Evolutionary conservation across 345 rosid genomes (phyloP).

Genomic region (Ceriops tagal): DNA sequence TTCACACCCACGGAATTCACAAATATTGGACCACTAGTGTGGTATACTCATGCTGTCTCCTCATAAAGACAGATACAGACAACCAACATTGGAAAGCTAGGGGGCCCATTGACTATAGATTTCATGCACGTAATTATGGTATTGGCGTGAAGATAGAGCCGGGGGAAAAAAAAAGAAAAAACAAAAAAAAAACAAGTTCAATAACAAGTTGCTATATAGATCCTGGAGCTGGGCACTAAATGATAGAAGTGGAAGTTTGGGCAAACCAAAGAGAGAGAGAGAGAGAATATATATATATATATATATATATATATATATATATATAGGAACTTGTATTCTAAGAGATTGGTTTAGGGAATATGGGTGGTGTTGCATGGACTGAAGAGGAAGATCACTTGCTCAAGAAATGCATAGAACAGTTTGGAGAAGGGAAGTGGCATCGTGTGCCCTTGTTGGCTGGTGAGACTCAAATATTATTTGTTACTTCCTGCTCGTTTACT

Average conservation of each 20-base stretch:
- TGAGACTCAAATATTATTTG: neutral
- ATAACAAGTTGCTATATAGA: conserved; percentile 1
- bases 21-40: neutral
- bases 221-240: neutral
- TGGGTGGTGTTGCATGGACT: conserved; percentile 49
- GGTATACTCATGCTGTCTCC: conserved; percentile 12
- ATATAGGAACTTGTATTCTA: neutral
- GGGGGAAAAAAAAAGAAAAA: neutral
- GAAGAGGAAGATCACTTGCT: conserved; percentile 49
- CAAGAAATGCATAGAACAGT: conserved; percentile 37
- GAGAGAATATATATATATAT: too few relatives aligned
- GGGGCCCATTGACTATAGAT: conserved; percentile 25
- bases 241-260: neutral
- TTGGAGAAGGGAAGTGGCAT: conserved; percentile 51
- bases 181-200: neutral
- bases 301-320: too few relatives aligned
- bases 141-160: neutral
- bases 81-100: conserved; percentile 20
- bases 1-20: neutral
- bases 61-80: conserved; percentile 20
- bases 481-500: neutral
- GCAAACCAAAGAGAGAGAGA: neutral
- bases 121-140: conserved; percentile 3
- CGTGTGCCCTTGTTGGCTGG: conserved; percentile 41
- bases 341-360: neutral